phyloP scores from a whole-genome alignment of 2,329 filamentous ascomycete genomes.

The Hymenoscyphus scutula region DNA sequence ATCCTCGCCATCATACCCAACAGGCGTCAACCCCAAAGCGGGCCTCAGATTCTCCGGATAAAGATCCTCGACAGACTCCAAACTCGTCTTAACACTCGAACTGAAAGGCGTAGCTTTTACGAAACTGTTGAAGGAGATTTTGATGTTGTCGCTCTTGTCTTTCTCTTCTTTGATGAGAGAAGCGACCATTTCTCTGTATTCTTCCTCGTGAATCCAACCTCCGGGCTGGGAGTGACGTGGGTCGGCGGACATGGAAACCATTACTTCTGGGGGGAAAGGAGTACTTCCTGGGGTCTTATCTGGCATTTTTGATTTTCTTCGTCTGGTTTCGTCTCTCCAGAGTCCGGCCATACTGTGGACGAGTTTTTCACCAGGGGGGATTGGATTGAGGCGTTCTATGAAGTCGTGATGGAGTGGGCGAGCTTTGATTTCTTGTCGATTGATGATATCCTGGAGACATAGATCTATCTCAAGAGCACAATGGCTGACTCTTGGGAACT shows the following conservation, averaged over 20 bases:
- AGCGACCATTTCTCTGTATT: slow-evolving; percentile 66
- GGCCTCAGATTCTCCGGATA: slow-evolving; percentile 65
- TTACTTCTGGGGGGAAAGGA: slow-evolving; percentile 75
- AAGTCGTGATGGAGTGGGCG: slow-evolving; percentile 87
- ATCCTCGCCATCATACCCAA: slow-evolving; percentile 4
- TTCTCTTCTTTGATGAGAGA: slow-evolving; percentile 65
- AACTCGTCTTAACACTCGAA: slow-evolving; percentile 65
- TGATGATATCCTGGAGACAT: slow-evolving; percentile 82
- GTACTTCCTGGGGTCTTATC: slow-evolving; percentile 63
- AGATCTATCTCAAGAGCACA: slow-evolving; percentile 90
- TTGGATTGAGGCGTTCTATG: slow-evolving; percentile 64
- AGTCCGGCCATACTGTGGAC: slow-evolving; percentile 92
- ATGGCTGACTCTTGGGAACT: slow-evolving; percentile 76
- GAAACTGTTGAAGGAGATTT: slow-evolving; percentile 64
- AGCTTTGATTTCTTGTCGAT: slow-evolving; percentile 71
- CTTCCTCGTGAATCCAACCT: slow-evolving; percentile 92
- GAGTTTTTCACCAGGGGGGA: slow-evolving; percentile 69
- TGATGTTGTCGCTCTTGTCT: slow-evolving; percentile 42
- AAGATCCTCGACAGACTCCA: slow-evolving; percentile 85
- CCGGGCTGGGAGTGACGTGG: slow-evolving; percentile 66
- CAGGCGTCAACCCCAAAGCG: slow-evolving; percentile 41
- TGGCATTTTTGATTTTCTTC: slow-evolving; percentile 71
- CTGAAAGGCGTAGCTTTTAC: slow-evolving; percentile 53
- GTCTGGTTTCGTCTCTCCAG: slow-evolving; percentile 85
- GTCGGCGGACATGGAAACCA: slow-evolving; percentile 88